phyloP scores from a whole-genome alignment of 768 basidiomycete species.

The Boletus barrowsii region DNA sequence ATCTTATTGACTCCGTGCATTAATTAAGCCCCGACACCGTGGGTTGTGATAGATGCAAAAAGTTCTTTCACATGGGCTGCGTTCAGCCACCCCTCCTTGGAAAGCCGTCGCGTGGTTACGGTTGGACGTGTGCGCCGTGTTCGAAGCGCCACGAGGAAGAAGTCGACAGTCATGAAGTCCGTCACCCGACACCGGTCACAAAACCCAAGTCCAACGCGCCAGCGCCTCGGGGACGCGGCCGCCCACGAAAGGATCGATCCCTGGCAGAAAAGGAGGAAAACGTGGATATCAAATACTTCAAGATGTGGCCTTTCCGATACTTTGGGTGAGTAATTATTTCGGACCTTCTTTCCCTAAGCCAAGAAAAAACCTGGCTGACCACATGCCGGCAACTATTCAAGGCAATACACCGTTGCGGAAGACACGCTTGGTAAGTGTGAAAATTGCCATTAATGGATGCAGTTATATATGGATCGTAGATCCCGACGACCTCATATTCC shows the following conservation, averaged over 20 bases:
- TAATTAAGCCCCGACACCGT: slow-evolving; percentile 72
- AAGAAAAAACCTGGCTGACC: slow-evolving; percentile 7
- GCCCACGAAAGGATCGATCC: slow-evolving; percentile 71
- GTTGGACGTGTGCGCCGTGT: slow-evolving; percentile 96
- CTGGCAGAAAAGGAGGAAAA: slow-evolving; percentile 78
- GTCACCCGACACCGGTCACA: slow-evolving; percentile 51
- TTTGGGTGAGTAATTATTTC: slow-evolving; percentile 69
- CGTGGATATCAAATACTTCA: slow-evolving; percentile 77
- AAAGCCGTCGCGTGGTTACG: slow-evolving; percentile 94
- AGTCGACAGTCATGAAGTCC: slow-evolving; percentile 71
- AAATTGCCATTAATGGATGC: slow-evolving; percentile 12
- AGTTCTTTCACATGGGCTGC: slow-evolving; percentile 92
- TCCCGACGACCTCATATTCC: slow-evolving; percentile 95
- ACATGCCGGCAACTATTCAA: slow-evolving; percentile 31
- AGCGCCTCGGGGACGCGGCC: slow-evolving; percentile 65
- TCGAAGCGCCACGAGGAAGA: slow-evolving; percentile 84
- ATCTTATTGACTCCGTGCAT: slow-evolving; percentile 24
- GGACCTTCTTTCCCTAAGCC: not conserved
- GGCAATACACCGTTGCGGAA: slow-evolving; percentile 86
- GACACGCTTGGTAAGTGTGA: slow-evolving; percentile 74
- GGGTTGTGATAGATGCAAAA: slow-evolving; percentile 88
- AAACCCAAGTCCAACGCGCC: slow-evolving; percentile 72
- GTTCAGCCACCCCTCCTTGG: slow-evolving; percentile 86
- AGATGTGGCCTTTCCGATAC: slow-evolving; percentile 94
- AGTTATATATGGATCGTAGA: slow-evolving; percentile 51